phyloP scores from a whole-genome alignment of 2,329 filamentous ascomycete genomes.

The Fusarium sp. region DNA sequence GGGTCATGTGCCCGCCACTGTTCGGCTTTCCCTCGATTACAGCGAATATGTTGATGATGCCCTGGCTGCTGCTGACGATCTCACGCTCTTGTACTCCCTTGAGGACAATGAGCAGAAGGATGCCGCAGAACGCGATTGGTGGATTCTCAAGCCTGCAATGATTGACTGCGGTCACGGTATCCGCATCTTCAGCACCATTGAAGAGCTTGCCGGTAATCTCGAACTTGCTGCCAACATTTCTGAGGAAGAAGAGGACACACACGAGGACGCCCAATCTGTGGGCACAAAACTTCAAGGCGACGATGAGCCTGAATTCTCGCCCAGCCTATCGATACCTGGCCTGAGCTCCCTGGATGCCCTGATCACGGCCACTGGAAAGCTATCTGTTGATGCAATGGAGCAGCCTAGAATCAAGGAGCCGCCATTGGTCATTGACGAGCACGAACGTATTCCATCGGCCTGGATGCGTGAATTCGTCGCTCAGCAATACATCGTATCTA shows the following conservation, averaged over 20 bases:
- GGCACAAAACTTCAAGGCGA: background rate
- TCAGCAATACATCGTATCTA: conserved; percentile 50
- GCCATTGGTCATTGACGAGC: conserved; percentile 45
- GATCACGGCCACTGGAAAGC: conserved; percentile 43
- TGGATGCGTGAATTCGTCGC: conserved; percentile 54
- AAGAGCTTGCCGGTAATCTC: conserved; percentile 50
- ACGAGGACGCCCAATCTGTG: background rate
- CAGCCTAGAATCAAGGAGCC: conserved; percentile 10
- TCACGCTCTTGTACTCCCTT: conserved; percentile 49
- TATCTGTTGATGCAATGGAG: conserved; percentile 17
- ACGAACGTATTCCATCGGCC: conserved; percentile 51
- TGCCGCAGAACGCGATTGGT: conserved; percentile 49
- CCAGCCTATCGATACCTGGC: conserved; percentile 42
- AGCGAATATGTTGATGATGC: conserved; percentile 54
- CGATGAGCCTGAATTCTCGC: conserved; percentile 25
- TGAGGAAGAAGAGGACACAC: conserved; percentile 37
- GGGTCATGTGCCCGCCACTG: conserved; percentile 47
- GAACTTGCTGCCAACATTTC: conserved; percentile 52
- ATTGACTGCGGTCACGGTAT: conserved; percentile 55
- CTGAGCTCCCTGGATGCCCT: conserved; percentile 46
- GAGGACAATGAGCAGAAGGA: conserved; percentile 48
- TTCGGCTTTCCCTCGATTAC: conserved; percentile 52
- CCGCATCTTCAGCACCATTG: conserved; percentile 52
- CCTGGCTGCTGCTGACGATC: conserved; percentile 51
- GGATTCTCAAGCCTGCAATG: conserved; percentile 55